phyloP scores from a whole-genome alignment of 2,329 filamentous ascomycete genomes.

The Ceratocystis ficicola region DNA sequence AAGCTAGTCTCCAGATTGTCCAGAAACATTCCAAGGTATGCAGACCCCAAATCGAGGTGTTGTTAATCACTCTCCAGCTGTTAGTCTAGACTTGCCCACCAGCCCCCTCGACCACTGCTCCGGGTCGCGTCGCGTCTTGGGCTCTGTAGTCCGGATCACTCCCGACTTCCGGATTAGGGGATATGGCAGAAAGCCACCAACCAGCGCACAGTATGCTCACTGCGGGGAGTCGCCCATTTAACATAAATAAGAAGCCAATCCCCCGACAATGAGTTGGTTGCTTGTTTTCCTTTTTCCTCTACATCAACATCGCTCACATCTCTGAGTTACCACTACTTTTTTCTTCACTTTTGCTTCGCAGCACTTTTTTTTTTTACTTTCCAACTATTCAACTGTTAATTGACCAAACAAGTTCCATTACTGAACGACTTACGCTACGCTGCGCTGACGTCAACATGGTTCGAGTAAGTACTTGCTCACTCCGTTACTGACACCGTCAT shows the following conservation, averaged over 20 bases:
- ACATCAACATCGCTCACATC: not conserved
- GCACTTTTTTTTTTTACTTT: not conserved
- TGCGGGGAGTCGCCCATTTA: not conserved
- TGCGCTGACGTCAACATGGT: not conserved
- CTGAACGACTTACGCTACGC: not conserved
- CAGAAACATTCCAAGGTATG: too few relatives aligned
- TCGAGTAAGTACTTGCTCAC: not conserved
- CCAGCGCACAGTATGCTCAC: not conserved
- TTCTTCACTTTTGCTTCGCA: not conserved
- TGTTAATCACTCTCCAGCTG: not conserved
- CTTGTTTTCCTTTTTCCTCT: not conserved
- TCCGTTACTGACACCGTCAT: not conserved
- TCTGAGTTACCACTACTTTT: not conserved
- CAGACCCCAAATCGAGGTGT: too few relatives aligned
- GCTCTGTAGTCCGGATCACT: not conserved
- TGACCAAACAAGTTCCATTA: too few relatives aligned
- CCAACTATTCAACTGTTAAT: not conserved
- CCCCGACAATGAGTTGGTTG: not conserved
- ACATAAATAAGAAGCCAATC: not conserved
- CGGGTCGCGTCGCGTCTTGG: not conserved
- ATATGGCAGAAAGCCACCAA: not conserved
- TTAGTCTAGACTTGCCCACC: not conserved
- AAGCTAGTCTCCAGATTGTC: too few relatives aligned
- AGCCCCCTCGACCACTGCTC: not conserved
- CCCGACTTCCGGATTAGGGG: not conserved